A percentile compares a stretch with the other conserved stretches of the same genome.
phyloP scores from a whole-genome alignment of 176 grass and related monocot species.

The Oropetium thomaeum region DNA sequence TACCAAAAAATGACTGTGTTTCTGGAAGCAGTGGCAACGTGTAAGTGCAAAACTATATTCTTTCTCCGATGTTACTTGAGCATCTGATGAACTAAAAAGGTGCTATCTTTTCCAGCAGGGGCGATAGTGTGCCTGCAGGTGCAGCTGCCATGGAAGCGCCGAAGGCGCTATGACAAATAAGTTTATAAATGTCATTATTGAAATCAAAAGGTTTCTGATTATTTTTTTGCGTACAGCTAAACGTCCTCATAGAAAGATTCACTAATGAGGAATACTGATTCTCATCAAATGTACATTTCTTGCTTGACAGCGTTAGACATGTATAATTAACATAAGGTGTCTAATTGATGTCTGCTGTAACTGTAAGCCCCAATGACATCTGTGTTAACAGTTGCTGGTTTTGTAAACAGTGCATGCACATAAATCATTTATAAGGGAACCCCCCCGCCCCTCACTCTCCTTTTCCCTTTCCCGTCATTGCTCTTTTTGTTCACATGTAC shows the following conservation, averaged over 20 bases:
- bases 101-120: slow-evolving; percentile 8
- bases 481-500: too few relatives aligned
- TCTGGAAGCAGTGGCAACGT: slow-evolving; percentile 24
- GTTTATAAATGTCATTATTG: slow-evolving; percentile 13
- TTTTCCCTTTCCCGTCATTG: not conserved
- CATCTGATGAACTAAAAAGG: slow-evolving; percentile 1
- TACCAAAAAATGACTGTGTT: slow-evolving; percentile 19
- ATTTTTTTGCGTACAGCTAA: slow-evolving; percentile 30
- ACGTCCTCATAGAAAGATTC: slow-evolving; percentile 21
- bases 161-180: slow-evolving; percentile 35
- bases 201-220: slow-evolving; percentile 20
- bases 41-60: slow-evolving; percentile 19
- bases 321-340: slow-evolving; percentile 37
- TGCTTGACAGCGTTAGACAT: slow-evolving; percentile 19
- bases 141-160: not conserved
- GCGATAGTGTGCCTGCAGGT: not conserved
- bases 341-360: slow-evolving; percentile 18
- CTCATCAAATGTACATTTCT: slow-evolving; percentile 37
- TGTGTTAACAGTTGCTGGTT: slow-evolving; percentile 1
- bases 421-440: slow-evolving; percentile 2
- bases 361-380: not conserved
- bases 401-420: not conserved
- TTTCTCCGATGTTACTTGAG: not conserved
- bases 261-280: slow-evolving; percentile 27
- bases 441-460: too few relatives aligned